These are phyloP conservation scores for Kregervanrija fluxuum DNA, from an alignment of 805 yeast species.

Conservation along the genomic window DNA sequence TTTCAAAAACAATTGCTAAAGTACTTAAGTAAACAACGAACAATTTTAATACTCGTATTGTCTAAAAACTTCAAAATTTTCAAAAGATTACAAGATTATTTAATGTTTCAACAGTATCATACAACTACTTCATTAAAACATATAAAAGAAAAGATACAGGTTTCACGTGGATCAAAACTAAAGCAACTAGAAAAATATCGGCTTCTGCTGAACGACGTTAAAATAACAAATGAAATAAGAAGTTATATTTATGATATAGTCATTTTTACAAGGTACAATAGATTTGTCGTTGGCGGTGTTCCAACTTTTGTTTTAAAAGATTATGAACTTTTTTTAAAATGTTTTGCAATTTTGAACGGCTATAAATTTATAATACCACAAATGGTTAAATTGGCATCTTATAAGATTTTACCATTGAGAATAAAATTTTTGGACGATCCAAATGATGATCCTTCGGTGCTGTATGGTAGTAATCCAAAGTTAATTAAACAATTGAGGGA, in stretches of 20 bases:
- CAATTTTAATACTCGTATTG: too few relatives aligned
- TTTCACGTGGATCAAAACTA: too few relatives aligned
- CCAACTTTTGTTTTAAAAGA: conserved; percentile 40
- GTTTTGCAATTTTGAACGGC: conserved; percentile 36
- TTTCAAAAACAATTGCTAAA: too few relatives aligned
- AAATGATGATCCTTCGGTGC: conserved; percentile 42
- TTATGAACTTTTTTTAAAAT: conserved; percentile 31
- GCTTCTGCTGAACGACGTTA: too few relatives aligned
- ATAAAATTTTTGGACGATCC: conserved; percentile 28
- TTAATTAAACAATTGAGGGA: conserved; percentile 34
- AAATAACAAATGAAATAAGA: conserved; percentile 40
- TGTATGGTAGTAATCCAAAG: conserved; percentile 48
- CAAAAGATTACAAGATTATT: too few relatives aligned
- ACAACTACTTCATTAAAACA: too few relatives aligned
- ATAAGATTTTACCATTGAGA: conserved; percentile 41
- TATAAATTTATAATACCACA: conserved; percentile 43
- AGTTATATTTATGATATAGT: conserved; percentile 53
- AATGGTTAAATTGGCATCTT: conserved; percentile 42
- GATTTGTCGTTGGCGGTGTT: conserved; percentile 47
- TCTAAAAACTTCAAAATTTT: too few relatives aligned
- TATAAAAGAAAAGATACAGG: too few relatives aligned
- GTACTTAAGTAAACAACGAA: too few relatives aligned
- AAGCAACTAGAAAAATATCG: too few relatives aligned
- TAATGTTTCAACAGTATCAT: too few relatives aligned
- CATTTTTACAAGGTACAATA: conserved; percentile 44